Base-by-base conservation (phyloP, 2,329 filamentous ascomycete species). In the Pseudonectria buxi region DNA sequence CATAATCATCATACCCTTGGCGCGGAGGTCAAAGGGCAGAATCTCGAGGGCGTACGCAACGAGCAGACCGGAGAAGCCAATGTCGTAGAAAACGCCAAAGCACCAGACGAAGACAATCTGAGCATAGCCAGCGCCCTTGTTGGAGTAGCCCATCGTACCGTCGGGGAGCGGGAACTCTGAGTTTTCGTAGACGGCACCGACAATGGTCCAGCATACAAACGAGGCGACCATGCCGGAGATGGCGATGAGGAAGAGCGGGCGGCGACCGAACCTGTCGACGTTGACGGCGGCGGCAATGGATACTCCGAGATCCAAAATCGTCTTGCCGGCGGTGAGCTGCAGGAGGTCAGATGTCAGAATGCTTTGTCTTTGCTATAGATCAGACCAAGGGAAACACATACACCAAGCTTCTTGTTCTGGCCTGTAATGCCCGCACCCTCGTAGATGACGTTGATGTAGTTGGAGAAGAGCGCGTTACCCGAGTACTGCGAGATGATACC, bases 401-500 rank as follows among this genome's bases (percentile, higher is more conserved):
- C 66, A 40, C 62, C 72, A 15, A 76, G 68, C 59, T 77, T 76
- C 57, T 71, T 67, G 50, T 71, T 69, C 52, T 75, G 64, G 30
- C 69, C 61, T 1, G 49, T 72, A 50, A 83, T 80, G 29, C 78
- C 78, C 32, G 77, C 76, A 32, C 71, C 71, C 27, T 68, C 61
- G 58, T 81, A 81, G 44, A 83, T 69, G 37, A 70, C 65, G 40
- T 77, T 73, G 50, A 79, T 76, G 55, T 83, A 83, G 60, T 83
- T 82, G 43, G 71, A 77, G 51, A 83, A 76, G 2, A 83, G 61
- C 13, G 75, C 78, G 51, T 83, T 83, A 29, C 80, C 79, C 34
- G 72, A 77, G 61, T 80, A 83, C 57, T 83, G 78, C 2, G 76
- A 81, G 51, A 83, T 80, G 46, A 83, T 60, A 50, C 77, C 79